Conservation (phyloP, 768 basidiomycete genomes). For the Aureoboletus auriporus region DNA sequence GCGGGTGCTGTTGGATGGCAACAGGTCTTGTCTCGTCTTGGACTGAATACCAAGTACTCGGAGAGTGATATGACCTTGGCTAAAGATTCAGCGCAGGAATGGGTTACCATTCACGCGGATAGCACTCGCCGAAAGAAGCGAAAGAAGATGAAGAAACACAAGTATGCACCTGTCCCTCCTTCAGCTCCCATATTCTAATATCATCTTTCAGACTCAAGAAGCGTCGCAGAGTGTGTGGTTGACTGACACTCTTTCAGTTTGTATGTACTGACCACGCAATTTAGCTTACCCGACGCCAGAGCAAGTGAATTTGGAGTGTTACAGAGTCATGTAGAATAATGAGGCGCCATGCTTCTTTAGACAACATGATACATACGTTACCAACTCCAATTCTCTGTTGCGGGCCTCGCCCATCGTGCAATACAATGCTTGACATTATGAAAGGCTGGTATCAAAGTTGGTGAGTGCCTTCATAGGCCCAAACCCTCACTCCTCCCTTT, state of each 20-base stretch:
- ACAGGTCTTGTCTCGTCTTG: slow-evolving; percentile 57
- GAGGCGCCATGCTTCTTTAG: slow-evolving; percentile 1
- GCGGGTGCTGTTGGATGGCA: slow-evolving; percentile 68
- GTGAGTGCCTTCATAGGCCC: slow-evolving; percentile 35
- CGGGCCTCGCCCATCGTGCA: background rate
- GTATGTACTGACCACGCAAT: slow-evolving; percentile 14
- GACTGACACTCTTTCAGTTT: background rate
- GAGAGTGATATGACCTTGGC: slow-evolving; percentile 48
- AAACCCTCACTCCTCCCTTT: slow-evolving; percentile 68
- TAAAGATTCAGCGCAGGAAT: slow-evolving; percentile 53
- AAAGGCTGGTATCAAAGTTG: background rate
- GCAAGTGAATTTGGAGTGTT: slow-evolving; percentile 18
- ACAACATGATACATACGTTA: slow-evolving; percentile 4
- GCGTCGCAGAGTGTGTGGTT: slow-evolving; percentile 70
- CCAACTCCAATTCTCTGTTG: background rate
- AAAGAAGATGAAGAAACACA: slow-evolving; percentile 98
- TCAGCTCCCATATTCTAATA: slow-evolving; percentile 9
- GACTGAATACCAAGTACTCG: slow-evolving; percentile 51
- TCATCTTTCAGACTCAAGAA: slow-evolving; percentile 67
- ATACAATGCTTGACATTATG: background rate
- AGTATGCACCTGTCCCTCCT: slow-evolving; percentile 48
- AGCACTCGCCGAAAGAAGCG: slow-evolving; percentile 80
- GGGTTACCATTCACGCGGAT: slow-evolving; percentile 67
- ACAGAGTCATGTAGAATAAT: background rate
- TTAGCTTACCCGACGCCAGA: slow-evolving; percentile 45